Evolutionary conservation across 2,329 filamentous ascomycete species (phyloP), one percentile per base, ranked within the genome.

Genomic region (Venturiaceae sp.): DNA sequence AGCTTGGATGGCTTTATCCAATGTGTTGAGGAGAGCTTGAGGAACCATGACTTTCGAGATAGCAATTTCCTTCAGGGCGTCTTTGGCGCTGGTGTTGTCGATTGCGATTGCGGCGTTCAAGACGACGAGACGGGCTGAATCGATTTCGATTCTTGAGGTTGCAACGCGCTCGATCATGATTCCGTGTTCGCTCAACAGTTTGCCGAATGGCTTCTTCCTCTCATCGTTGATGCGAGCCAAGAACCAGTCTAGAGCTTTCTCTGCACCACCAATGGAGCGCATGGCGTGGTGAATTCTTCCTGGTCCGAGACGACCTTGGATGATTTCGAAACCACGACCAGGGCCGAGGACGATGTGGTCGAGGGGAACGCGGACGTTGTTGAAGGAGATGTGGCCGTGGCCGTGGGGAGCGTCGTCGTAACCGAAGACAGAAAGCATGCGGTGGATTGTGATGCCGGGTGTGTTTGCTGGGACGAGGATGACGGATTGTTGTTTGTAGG

Each of bases 391-490:
- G 74, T 99, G 92, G 47, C 91, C 94, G 75, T 99, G 94, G 58
- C 94, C 94, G 72, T 99, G 94, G 2, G 94, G 94, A n/a, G 94
- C 94, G 67, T 99, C 94, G 71, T 97, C 94, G 75, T 91, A 97
- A 60, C 94, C 94, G 74, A 95, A 96, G 63, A 97, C 92, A 55
- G 81, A 87, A 58, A 99, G 79, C 90, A 96, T 96, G 65, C 94
- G 86, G 74, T 96, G 83, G 66, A 97, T 86, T n/a, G 85, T 95
- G 68, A 97, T 87, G 59, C 94, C 94, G 21, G 88, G 87, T 1
- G 88, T 85, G 63, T 83, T 79, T 19, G 88, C 83, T 2, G 92
- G 90, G 16, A 97, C 94, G 30, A 97, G 80, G 54, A 97, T 83
- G 62, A 99, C 92, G 28, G 91, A 96, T 74, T 97, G 94, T 70